Base-by-base conservation (phyloP, 352 stramenopile species). In the Globisporangium sylvaticum region DNA sequence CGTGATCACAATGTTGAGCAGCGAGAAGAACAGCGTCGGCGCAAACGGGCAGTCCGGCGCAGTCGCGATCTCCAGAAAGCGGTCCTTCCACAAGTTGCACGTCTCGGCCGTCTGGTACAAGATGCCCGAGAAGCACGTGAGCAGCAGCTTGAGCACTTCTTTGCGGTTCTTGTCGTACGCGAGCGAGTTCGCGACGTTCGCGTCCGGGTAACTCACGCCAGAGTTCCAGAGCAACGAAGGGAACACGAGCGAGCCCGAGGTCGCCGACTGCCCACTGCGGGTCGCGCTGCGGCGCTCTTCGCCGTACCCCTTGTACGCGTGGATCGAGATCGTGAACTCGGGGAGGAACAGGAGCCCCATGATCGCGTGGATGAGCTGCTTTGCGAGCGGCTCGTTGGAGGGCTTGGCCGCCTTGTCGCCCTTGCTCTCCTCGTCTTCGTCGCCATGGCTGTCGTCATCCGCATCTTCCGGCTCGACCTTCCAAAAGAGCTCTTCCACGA, bases 61-160 rank as follows among this genome's bases (percentile, higher is more conserved):
- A 1, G 92, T 97, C 0, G 93, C 95, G 22, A 97, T 91, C 12
- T 89, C 84, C 31, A 99, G 72, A 81, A 97, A 98, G 10, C 90
- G 81, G 64, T 96, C 96, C 8, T 90, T 84, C 72, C 96, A 94
- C 32, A 91, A 79, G 66, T 93, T 97, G 75, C 96, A 98, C 46
- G 90, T 91, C 75, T 92, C 88, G 0, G 96, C 88, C 3, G 90
- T 94, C 61, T 95, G 89, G 78, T 98, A 99, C 64, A 99, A 79
- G 63, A 97, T 97, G 74, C 97, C 92, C n/a, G 91, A 98, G 66
- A 97, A 98, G 55, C 83, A 89, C 25, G 95, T 96, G 1, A 99
- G 75, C 29, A 99, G 73, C 4, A 99, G 76, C 61, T 96, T 93
- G 25, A 99, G 74, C 18, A 99, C 91, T 82, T 99, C 97, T 67